Evolutionary conservation across 2,329 filamentous ascomycete species (phyloP).

Genomic region (Helicocarpus griseus): DNA sequence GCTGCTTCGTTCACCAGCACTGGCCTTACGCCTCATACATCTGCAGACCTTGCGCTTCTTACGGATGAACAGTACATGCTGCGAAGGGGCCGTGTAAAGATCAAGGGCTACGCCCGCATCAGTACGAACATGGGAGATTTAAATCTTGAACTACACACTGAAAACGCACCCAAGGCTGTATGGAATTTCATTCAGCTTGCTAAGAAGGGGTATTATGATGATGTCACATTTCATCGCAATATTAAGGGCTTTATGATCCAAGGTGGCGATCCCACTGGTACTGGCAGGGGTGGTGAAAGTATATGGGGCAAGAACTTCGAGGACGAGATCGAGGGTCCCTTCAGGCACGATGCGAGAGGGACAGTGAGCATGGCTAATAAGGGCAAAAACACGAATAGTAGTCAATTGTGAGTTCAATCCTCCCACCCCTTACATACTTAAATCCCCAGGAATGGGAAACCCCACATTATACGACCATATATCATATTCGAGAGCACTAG

Average conservation of each 20-base stretch:
- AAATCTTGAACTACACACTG: conserved; percentile 81
- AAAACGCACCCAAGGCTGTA: conserved; percentile 83
- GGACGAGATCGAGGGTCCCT: conserved; percentile 84
- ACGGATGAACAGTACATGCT: conserved; percentile 97
- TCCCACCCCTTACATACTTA: conserved; percentile 3
- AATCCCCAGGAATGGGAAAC: neutral
- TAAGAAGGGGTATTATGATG: conserved; percentile 81
- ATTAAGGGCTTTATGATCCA: conserved; percentile 98
- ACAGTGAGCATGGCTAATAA: conserved; percentile 95
- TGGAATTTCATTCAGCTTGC: conserved; percentile 93
- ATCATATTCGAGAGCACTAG: neutral
- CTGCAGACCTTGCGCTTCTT: conserved; percentile 72
- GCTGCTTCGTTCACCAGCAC: conserved; percentile 95
- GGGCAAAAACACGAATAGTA: conserved; percentile 93
- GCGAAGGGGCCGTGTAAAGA: conserved; percentile 77
- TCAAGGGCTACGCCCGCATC: conserved; percentile 83
- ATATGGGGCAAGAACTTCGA: conserved; percentile 92
- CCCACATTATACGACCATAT: too few species aligned
- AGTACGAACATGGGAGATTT: conserved; percentile 76
- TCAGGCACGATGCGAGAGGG: conserved; percentile 73
- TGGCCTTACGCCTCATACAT: conserved; percentile 84
- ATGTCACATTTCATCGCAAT: conserved; percentile 80
- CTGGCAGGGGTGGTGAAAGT: conserved; percentile 78
- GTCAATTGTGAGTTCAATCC: conserved; percentile 56
- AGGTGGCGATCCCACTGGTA: conserved; percentile 87